Conservation (phyloP, 768 basidiomycete genomes). For the Xerocomus brunneocitrinus region DNA sequence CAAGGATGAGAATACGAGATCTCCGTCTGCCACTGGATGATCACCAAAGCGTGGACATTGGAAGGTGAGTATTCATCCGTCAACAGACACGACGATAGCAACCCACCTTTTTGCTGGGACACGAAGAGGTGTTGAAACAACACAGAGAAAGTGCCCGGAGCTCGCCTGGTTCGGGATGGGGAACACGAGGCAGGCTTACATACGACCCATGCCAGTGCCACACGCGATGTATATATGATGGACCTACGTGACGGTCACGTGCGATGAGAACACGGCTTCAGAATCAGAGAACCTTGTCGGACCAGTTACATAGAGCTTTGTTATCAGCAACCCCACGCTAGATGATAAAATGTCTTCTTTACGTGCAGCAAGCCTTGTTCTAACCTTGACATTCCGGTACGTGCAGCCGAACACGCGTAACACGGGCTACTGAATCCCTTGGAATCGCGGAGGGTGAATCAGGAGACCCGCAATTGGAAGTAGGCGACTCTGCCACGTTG, state of each 20-base stretch:
- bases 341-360: not conserved
- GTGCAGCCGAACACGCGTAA: not conserved
- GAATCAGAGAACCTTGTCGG: too few relatives aligned
- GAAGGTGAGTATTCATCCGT: conserved; percentile 3
- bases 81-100: not conserved
- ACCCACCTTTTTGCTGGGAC: conserved; percentile 24
- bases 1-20: conserved; percentile 3
- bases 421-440: not conserved
- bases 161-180: conserved; percentile 22
- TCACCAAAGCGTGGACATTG: not conserved
- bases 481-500: not conserved
- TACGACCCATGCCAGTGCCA: conserved; percentile 8
- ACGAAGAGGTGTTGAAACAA: conserved; percentile 21
- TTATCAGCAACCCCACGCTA: not conserved
- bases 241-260: conserved; percentile 22
- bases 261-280: not conserved
- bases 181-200: conserved; percentile 31
- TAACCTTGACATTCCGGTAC: not conserved
- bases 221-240: conserved; percentile 14
- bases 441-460: conserved; percentile 1
- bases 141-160: conserved; percentile 21
- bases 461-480: not conserved
- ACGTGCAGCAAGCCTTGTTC: not conserved
- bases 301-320: not conserved
- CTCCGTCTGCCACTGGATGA: not conserved